These are phyloP conservation scores for Saccharomycopsis fodiens DNA, from an alignment of 805 yeast genomes.

Conservation along the genomic window DNA sequence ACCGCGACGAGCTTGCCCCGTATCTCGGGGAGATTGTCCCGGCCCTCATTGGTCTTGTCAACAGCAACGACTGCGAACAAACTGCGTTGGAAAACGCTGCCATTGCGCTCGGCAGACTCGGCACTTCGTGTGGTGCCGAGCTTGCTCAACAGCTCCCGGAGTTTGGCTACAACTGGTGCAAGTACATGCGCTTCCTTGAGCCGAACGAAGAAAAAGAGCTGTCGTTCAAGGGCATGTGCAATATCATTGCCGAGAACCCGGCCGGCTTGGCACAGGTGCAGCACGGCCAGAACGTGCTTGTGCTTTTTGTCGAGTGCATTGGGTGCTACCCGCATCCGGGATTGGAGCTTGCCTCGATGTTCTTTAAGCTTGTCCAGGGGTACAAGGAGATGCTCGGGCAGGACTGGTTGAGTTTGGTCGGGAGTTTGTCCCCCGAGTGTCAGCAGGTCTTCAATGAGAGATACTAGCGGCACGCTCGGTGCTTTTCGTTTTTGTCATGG, in stretches of 20 bases:
- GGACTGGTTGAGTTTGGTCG: slow-evolving; percentile 25
- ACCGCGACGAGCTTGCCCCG: slow-evolving; percentile 39
- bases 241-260: slow-evolving; percentile 59
- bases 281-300: slow-evolving; percentile 40
- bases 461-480: too few species aligned
- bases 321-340: slow-evolving; percentile 48
- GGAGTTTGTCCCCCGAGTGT: slow-evolving; percentile 21
- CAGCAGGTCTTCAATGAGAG: slow-evolving; percentile 19
- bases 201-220: slow-evolving; percentile 87
- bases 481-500: too few species aligned
- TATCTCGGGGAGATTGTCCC: slow-evolving; percentile 47
- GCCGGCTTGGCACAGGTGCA: slow-evolving; percentile 40
- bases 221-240: slow-evolving; percentile 78
- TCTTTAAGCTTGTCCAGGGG: slow-evolving; percentile 37
- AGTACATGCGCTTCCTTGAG: slow-evolving; percentile 54
- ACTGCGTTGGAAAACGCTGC: slow-evolving; percentile 82
- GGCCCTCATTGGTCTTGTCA: slow-evolving; percentile 52
- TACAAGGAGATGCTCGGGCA: slow-evolving; percentile 43
- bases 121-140: slow-evolving; percentile 51
- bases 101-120: slow-evolving; percentile 82
- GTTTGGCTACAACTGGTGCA: slow-evolving; percentile 63
- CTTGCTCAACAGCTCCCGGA: slow-evolving; percentile 52
- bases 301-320: slow-evolving; percentile 50
- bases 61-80: slow-evolving; percentile 44
- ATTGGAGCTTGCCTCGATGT: slow-evolving; percentile 35